phyloP scores from a whole-genome alignment of 2,329 filamentous ascomycete genomes.

The Alternaria gansuensis region DNA sequence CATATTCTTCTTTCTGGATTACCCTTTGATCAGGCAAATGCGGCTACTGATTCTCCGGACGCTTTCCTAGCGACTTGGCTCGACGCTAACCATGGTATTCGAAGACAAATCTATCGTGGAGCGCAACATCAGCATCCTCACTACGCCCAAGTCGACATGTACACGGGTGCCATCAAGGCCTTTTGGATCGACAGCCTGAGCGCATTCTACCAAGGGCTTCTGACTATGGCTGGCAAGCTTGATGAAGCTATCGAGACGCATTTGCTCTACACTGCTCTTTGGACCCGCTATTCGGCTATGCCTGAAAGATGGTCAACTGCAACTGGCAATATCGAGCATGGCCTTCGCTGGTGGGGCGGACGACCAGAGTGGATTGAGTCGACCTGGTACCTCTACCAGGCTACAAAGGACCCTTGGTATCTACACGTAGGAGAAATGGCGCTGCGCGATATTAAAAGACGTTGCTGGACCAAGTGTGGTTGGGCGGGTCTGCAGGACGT shows the following conservation, averaged over 20 bases:
- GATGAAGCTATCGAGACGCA: constrained; percentile 92
- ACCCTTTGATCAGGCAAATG: constrained; percentile 54
- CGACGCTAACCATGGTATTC: constrained; percentile 84
- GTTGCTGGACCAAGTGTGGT: constrained; percentile 90
- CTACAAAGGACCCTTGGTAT: constrained; percentile 95
- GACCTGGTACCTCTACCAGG: constrained; percentile 93
- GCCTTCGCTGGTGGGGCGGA: constrained; percentile 93
- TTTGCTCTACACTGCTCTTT: constrained; percentile 88
- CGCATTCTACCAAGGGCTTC: constrained; percentile 90
- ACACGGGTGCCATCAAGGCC: constrained; percentile 85
- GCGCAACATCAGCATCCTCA: constrained; percentile 82
- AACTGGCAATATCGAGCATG: constrained; percentile 83
- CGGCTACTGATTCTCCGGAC: constrained; percentile 74
- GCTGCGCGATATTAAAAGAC: constrained; percentile 81
- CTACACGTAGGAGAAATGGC: constrained; percentile 96
- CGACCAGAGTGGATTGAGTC: constrained; percentile 97
- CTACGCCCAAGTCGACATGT: constrained; percentile 88
- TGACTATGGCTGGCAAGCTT: constrained; percentile 85
- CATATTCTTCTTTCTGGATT: constrained; percentile 86
- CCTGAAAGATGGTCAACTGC: constrained; percentile 93
- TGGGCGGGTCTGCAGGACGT: constrained; percentile 81
- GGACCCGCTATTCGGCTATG: constrained; percentile 92
- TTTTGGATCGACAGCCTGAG: constrained; percentile 97
- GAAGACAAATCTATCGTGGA: constrained; percentile 86
- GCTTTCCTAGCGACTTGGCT: constrained; percentile 86